Base-by-base conservation (phyloP, 805 yeast species). In the Metschnikowia kunwiensis region DNA sequence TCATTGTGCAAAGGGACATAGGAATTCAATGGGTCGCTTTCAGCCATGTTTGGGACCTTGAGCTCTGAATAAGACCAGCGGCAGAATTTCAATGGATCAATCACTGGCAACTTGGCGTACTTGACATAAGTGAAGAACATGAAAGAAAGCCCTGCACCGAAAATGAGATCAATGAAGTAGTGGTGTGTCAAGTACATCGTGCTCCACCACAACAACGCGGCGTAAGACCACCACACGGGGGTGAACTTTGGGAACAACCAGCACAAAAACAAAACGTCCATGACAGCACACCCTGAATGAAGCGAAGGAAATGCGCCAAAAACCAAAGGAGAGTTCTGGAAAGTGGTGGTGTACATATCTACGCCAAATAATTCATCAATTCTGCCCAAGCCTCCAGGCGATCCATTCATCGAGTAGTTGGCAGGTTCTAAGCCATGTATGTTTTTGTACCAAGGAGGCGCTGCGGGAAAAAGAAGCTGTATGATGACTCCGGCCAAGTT, bases 101-200 rank as follows among this genome's bases (percentile, higher is more conserved):
- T 64, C 10, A 73, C 53, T 5, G 97, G 97, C 53, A 89, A 65
- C 47, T 72, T 77, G 13, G 70, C 75, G 52, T 80, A 78, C 55
- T 79, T 80, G 36, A 86, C 78, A 49, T 80, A 74, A 43, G 75
- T 71, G 60, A 86, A 89, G 21, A 85, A 80, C 11, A 75, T 58
- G 42, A 80, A 73, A 0, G 95, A 79, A 38, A 93, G 68, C n/a
- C 79, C 74, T 2, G 96, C 91, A 15, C 98, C 98, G n/a, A 86
- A 91, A 53, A 86, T 86, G 35, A 91, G 75, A 58, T 91, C 97
- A 42, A 91, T 78, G 55, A 93, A 93, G 60, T 91, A 91, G 63
- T 91, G 98, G 62, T 91, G 98, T 0, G 97, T 91, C 54, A 91
- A 72, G 61, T 91, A 91, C 98, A 91, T 91, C 11, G 97, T 93